Conservation (phyloP, 495 filamentous ascomycete genomes). For the Delitschia confertaspora region DNA sequence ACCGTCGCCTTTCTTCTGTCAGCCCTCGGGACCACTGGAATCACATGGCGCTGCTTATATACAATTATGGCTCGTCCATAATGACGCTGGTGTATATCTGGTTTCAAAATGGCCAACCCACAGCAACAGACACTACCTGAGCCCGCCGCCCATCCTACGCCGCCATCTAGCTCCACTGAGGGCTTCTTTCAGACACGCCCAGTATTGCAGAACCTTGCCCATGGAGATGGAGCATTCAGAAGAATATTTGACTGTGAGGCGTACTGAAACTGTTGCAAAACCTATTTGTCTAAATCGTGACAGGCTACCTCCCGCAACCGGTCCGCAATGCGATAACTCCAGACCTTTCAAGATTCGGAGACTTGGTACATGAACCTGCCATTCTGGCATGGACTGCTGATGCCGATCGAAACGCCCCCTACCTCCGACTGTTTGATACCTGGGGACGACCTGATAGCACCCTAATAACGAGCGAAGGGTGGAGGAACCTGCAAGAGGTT, state of each 20-base stretch:
- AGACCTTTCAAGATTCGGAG: slow-evolving; percentile 5
- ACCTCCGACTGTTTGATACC: slow-evolving; percentile 42
- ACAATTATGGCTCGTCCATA: too few relatives aligned
- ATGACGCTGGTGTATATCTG: too few relatives aligned
- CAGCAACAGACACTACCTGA: too few relatives aligned
- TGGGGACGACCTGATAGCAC: slow-evolving; percentile 39
- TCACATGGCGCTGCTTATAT: too few relatives aligned
- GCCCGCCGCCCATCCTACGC: too few relatives aligned
- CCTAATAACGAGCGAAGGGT: slow-evolving; percentile 49
- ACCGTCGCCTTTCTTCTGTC: too few relatives aligned
- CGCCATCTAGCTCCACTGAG: too few relatives aligned
- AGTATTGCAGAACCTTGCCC: slow-evolving; percentile 8
- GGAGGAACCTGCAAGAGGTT: slow-evolving; percentile 46
- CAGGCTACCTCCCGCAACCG: slow-evolving; percentile 3
- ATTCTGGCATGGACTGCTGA: slow-evolving; percentile 47
- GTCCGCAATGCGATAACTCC: background rate
- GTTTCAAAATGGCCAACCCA: too few relatives aligned
- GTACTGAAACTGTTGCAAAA: background rate
- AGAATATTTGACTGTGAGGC: slow-evolving; percentile 2
- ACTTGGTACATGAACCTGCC: slow-evolving; percentile 10
- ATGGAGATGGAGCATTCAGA: slow-evolving; percentile 3
- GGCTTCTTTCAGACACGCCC: slow-evolving; percentile 24
- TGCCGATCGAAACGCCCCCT: slow-evolving; percentile 51
- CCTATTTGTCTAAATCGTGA: slow-evolving; percentile 4
- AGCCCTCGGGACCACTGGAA: too few relatives aligned